A percentile compares a stretch with the other conserved stretches of the same genome.
These are phyloP conservation scores for Penicillium thymicola DNA, from an alignment of 2,329 filamentous ascomycete genomes.

Conservation along the genomic window DNA sequence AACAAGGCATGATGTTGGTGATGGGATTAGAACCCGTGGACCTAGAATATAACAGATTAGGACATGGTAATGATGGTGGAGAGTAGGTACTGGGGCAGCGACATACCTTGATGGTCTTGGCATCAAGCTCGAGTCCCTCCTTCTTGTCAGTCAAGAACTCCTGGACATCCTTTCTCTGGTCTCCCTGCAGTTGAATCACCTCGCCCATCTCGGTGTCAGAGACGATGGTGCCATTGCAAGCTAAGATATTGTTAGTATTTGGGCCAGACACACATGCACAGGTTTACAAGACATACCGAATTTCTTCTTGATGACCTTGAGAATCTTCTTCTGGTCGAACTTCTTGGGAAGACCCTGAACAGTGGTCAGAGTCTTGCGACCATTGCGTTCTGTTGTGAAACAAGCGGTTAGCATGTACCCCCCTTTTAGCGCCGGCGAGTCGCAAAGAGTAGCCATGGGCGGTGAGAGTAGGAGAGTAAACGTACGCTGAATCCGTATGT, in stretches of 20 bases:
- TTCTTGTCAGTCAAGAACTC: conserved; percentile 97
- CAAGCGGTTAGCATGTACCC: conserved; percentile 22
- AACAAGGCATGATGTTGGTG: conserved; percentile 41
- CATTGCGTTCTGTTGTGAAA: conserved; percentile 82
- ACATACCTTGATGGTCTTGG: conserved; percentile 90
- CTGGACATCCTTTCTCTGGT: conserved; percentile 98
- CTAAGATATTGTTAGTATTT: conserved; percentile 45
- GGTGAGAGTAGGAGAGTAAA: conserved; percentile 25
- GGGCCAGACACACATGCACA: background rate
- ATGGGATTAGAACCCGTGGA: conserved; percentile 52
- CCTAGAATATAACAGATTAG: conserved; percentile 30
- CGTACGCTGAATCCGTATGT: conserved; percentile 99
- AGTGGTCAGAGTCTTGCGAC: conserved; percentile 99
- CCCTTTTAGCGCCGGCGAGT: conserved; percentile 7
- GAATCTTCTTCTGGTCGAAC: conserved; percentile 99
- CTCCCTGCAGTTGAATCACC: conserved; percentile 99
- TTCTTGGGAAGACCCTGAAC: conserved; percentile 98
- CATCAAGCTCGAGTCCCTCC: conserved; percentile 87
- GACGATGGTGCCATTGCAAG: conserved; percentile 99
- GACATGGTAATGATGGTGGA: background rate
- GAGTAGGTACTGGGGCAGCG: background rate
- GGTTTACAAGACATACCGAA: conserved; percentile 62
- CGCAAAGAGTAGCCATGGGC: background rate
- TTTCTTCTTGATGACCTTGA: conserved; percentile 99
- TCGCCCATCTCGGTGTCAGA: conserved; percentile 94